phyloP scores from a whole-genome alignment of 2,329 filamentous ascomycete genomes.

The Pochonia chlamydosporia region DNA sequence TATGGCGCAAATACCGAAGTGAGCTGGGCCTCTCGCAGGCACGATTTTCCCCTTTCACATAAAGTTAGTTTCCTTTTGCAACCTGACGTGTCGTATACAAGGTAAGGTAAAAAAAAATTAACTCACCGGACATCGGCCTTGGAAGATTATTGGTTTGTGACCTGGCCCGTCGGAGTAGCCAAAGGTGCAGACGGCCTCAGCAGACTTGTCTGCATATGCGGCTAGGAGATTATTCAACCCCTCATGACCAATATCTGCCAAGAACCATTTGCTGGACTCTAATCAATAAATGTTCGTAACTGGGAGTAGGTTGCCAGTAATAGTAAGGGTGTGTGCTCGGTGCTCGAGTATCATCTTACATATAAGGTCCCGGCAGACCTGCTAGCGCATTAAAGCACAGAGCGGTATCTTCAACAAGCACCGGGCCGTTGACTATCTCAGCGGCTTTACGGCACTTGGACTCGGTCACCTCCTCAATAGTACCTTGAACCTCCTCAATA shows the following conservation, averaged over 20 bases:
- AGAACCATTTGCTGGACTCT: conserved; percentile 81
- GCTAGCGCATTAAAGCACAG: conserved; percentile 87
- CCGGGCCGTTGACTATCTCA: conserved; percentile 72
- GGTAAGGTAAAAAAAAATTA: background rate
- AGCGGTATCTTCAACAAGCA: conserved; percentile 92
- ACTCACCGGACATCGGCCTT: conserved; percentile 75
- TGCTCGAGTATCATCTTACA: conserved; percentile 49
- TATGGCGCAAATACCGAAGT: conserved; percentile 64
- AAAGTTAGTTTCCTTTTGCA: background rate
- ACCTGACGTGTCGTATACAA: background rate
- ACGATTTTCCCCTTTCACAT: conserved; percentile 67
- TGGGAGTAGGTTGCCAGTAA: background rate
- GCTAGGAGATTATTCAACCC: conserved; percentile 87
- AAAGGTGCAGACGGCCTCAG: conserved; percentile 93
- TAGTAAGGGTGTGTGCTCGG: background rate
- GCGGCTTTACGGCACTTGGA: conserved; percentile 86
- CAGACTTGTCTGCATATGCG: conserved; percentile 84
- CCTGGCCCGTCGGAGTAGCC: conserved; percentile 84
- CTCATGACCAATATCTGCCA: conserved; percentile 72
- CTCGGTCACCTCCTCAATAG: conserved; percentile 81
- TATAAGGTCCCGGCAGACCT: conserved; percentile 92
- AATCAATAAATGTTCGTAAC: background rate
- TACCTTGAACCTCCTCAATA: conserved; percentile 84
- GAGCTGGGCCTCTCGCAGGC: conserved; percentile 67
- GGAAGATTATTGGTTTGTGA: conserved; percentile 79